Conservation (phyloP, 768 basidiomycete genomes). For the Suillus cothurnatus region DNA sequence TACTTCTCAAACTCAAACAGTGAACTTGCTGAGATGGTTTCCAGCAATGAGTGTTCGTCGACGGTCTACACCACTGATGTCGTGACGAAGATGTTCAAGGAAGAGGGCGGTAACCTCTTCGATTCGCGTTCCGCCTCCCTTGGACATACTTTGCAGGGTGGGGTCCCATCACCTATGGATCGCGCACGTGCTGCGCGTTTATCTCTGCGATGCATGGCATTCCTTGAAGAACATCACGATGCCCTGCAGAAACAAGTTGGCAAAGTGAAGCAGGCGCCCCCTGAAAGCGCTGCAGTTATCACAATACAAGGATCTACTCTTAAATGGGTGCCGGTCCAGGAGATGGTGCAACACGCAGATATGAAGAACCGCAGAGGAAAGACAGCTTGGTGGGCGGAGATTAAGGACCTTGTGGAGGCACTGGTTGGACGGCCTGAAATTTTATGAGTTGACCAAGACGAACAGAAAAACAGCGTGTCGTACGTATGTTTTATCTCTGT, state of each 20-base stretch:
- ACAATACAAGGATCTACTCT: slow-evolving; percentile 85
- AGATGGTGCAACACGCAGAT: slow-evolving; percentile 86
- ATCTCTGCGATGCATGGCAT: slow-evolving; percentile 90
- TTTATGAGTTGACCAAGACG: slow-evolving; percentile 24
- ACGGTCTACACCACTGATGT: slow-evolving; percentile 89
- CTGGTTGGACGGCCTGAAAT: slow-evolving; percentile 69
- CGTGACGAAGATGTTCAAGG: slow-evolving; percentile 91
- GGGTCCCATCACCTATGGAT: slow-evolving; percentile 93
- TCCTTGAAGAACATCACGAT: slow-evolving; percentile 83
- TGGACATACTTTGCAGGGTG: slow-evolving; percentile 96
- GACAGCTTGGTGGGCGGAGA: slow-evolving; percentile 73
- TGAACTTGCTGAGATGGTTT: not conserved
- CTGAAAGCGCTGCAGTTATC: slow-evolving; percentile 83
- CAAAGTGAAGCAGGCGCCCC: slow-evolving; percentile 55
- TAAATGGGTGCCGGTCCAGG: slow-evolving; percentile 80
- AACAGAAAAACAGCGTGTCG: not conserved
- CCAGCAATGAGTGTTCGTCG: slow-evolving; percentile 85
- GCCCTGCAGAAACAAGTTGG: slow-evolving; percentile 50
- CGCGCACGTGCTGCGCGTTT: slow-evolving; percentile 89
- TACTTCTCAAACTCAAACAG: not conserved
- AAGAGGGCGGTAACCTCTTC: slow-evolving; percentile 90
- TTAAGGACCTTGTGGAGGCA: slow-evolving; percentile 72
- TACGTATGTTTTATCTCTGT: not conserved
- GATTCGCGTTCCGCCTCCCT: slow-evolving; percentile 95
- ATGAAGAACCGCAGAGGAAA: slow-evolving; percentile 88